phyloP scores from a whole-genome alignment of 495 filamentous ascomycete genomes.

The Cryomyces antarcticus region DNA sequence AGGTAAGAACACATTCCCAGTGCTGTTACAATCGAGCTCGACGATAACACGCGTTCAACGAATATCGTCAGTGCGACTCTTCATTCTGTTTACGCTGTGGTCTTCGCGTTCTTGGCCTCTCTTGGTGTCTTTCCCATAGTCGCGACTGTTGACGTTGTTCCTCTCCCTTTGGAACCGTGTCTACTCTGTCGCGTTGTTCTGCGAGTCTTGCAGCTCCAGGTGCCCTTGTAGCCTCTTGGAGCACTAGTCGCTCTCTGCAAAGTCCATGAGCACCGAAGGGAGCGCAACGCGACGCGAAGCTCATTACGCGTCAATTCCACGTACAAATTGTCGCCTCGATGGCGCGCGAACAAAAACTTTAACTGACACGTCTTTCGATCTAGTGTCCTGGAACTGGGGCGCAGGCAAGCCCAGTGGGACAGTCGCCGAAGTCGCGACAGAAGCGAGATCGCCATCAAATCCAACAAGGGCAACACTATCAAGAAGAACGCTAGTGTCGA shows the following conservation, averaged over 20 bases:
- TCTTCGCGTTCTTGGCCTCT: neutral
- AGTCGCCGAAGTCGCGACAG: constrained; percentile 34
- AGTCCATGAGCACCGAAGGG: neutral
- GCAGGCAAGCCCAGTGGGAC: constrained; percentile 30
- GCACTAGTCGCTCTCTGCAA: neutral
- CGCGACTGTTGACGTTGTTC: too few species aligned
- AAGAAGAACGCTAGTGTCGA: constrained; percentile 34
- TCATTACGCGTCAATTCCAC: neutral
- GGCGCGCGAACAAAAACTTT: neutral
- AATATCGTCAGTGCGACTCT: neutral
- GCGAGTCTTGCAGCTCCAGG: neutral
- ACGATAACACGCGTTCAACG: too few species aligned
- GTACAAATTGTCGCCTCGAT: neutral
- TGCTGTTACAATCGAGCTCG: too few species aligned
- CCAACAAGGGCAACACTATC: constrained; percentile 40
- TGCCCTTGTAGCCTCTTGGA: neutral
- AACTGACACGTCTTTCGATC: neutral
- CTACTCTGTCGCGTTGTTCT: neutral
- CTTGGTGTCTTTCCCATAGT: neutral
- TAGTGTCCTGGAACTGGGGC: constrained; percentile 41
- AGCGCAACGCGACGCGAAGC: neutral
- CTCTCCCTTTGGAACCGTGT: neutral
- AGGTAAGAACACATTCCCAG: constrained; percentile 12
- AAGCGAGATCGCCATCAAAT: constrained; percentile 34
- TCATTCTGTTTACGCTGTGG: neutral